phyloP scores from a whole-genome alignment of 805 yeast species.

The Schwanniomyces pseudopolymorphus region DNA sequence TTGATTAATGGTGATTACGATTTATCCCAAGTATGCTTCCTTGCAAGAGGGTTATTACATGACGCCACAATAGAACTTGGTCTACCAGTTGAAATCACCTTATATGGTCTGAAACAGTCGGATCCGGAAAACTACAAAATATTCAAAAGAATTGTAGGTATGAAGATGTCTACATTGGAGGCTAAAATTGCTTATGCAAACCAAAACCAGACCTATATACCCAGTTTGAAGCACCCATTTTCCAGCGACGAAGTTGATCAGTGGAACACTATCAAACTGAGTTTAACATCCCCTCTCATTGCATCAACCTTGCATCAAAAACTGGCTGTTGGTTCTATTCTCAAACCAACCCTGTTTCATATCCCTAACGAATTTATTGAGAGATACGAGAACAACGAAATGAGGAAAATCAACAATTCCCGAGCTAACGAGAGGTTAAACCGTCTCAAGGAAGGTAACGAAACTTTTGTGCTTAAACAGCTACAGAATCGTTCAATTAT shows the following conservation, averaged over 20 bases:
- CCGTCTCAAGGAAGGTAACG: slow-evolving; percentile 10
- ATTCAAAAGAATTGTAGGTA: slow-evolving; percentile 13
- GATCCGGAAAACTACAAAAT: slow-evolving; percentile 17
- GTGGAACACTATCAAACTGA: slow-evolving; percentile 9
- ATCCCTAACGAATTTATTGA: not conserved
- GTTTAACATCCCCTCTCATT: not conserved
- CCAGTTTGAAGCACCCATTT: slow-evolving; percentile 4
- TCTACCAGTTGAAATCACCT: slow-evolving; percentile 10
- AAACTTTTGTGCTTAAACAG: slow-evolving; percentile 9
- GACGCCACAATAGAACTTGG: slow-evolving; percentile 12
- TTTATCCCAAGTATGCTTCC: slow-evolving; percentile 3
- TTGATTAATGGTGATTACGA: not conserved
- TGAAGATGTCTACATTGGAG: slow-evolving; percentile 10
- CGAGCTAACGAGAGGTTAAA: slow-evolving; percentile 9
- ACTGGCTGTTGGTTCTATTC: not conserved
- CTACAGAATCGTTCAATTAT: not conserved
- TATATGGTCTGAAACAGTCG: slow-evolving; percentile 5
- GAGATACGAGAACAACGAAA: slow-evolving; percentile 1
- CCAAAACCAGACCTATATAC: not conserved
- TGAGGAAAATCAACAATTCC: slow-evolving; percentile 3
- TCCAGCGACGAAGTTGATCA: slow-evolving; percentile 5
- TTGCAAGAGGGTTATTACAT: slow-evolving; percentile 13
- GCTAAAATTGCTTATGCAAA: slow-evolving; percentile 12
- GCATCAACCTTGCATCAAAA: not conserved
- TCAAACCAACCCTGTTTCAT: not conserved